Evolutionary conservation across 2,329 filamentous ascomycete genomes (phyloP).

Genomic region (Elsinoe necatrix): DNA sequence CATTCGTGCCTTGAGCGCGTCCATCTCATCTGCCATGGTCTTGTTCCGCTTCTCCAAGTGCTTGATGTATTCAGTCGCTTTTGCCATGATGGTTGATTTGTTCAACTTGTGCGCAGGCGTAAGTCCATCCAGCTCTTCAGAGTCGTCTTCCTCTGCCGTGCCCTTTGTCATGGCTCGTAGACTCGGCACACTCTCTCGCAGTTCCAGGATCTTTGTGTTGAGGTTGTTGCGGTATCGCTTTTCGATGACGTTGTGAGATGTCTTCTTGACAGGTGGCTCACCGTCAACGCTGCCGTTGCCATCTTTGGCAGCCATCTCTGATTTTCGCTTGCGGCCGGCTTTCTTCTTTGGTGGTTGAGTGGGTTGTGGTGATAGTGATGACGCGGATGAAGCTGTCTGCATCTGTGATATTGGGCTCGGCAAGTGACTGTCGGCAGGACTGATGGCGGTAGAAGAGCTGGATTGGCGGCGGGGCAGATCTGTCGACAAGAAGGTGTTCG

Average conservation of each 20-base stretch:
- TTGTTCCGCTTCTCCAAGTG: constrained; percentile 88
- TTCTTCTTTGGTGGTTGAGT: constrained; percentile 27
- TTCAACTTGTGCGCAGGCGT: constrained; percentile 85
- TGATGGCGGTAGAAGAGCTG: background rate
- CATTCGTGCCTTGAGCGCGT: constrained; percentile 66
- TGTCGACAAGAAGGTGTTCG: constrained; percentile 5
- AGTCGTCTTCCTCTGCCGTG: constrained; percentile 60
- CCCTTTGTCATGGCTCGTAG: constrained; percentile 67
- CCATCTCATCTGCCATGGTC: constrained; percentile 72
- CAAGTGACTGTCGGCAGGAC: constrained; percentile 22
- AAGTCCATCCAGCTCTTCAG: constrained; percentile 63
- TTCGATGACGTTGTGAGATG: constrained; percentile 96
- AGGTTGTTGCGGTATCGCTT: constrained; percentile 93
- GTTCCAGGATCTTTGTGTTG: constrained; percentile 91
- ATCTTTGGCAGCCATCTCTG: constrained; percentile 24
- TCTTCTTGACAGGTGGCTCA: constrained; percentile 64
- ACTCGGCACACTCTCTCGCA: constrained; percentile 86
- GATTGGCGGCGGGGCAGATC: background rate
- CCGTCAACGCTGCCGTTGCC: constrained; percentile 30
- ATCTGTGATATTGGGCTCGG: constrained; percentile 27
- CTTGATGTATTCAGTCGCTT: constrained; percentile 91
- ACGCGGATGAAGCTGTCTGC: constrained; percentile 25
- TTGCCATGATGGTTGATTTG: constrained; percentile 92
- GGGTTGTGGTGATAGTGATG: constrained; percentile 25
- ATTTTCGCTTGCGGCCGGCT: constrained; percentile 30